Evolutionary conservation across 2,329 filamentous ascomycete genomes (phyloP), one percentile per base, ranked within the genome.

Genomic region (Claviceps spartinae): DNA sequence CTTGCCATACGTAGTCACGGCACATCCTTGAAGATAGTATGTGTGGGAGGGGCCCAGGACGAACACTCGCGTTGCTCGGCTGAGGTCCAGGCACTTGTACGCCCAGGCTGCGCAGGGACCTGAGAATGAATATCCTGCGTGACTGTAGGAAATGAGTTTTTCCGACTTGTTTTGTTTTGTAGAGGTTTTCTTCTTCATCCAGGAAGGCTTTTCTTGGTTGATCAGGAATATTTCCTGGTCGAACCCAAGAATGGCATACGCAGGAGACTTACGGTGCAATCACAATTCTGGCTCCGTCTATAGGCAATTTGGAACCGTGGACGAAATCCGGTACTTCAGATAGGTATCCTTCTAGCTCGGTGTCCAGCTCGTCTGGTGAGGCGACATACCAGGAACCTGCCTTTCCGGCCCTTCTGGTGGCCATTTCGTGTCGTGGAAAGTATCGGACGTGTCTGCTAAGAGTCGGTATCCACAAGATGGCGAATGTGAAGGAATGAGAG

Each of bases 21-120:
- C 89, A 57, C 86, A 86, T 48, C 83, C 86, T 1, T 77, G 72
- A 1, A 97, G 80, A 57, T 88, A 86, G 66, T 86, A 82, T 48
- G 91, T 88, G 63, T 98, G 93, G 1, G 91, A 96, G 2, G 93
- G 93, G 0, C 93, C 93, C 16, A 98, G 79, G 43, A 98, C 74
- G 63, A 98, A 97, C 57, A 98, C 79, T 3, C 89, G 85, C 68
- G 94, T 95, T 24, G 83, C 85, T 55, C 81, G 79, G 54, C 81
- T 83, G 52, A 97, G 76, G 65, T 97, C 89, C 48, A 95, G 82
- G 6, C 80, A 79, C 68, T 88, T 93, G 71, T 97, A 98, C 8
- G 93, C 93, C 83, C 88, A 97, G 44, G 90, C 93, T 44, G 93
- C 93, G 59, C 88, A 91, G 41, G 83, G 80, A 7, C 93, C 93